Evolutionary conservation across 176 grass and related monocot species (phyloP).

Genomic region (Aechmea fasciata): DNA sequence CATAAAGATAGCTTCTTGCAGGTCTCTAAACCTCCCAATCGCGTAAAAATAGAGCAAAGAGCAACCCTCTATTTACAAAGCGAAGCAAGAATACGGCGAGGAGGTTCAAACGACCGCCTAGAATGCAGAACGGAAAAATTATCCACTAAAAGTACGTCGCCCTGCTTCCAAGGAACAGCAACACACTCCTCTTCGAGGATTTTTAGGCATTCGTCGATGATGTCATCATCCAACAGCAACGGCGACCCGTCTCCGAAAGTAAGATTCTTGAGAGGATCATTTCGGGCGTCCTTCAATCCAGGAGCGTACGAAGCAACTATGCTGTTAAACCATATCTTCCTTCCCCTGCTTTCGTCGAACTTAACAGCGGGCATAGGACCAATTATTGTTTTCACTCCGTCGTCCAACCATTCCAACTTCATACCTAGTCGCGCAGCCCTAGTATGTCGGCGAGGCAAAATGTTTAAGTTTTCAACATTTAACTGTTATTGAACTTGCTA

Average conservation of each 20-base stretch:
- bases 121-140: constrained; percentile 84
- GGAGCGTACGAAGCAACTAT: constrained; percentile 80
- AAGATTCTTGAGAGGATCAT: constrained; percentile 75
- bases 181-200: constrained; percentile 65
- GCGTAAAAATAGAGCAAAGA: neutral
- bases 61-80: constrained; percentile 59
- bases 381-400: constrained; percentile 74
- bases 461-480: neutral
- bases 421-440: constrained; percentile 65
- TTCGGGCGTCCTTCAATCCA: constrained; percentile 74
- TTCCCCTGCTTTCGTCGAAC: constrained; percentile 44
- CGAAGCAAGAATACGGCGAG: constrained; percentile 74
- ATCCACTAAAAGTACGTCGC: constrained; percentile 69
- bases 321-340: constrained; percentile 96
- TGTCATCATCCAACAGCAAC: constrained; percentile 28
- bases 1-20: no score
- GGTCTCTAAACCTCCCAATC: neutral
- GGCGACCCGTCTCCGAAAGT: constrained; percentile 64
- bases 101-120: constrained; percentile 56
- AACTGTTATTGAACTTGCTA: no score
- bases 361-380: constrained; percentile 69
- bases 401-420: constrained; percentile 70
- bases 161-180: constrained; percentile 61
- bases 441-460: neutral
- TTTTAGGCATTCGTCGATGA: constrained; percentile 53